Evolutionary conservation across 768 basidiomycete species (phyloP).

Genomic region (Calocera viscosa): DNA sequence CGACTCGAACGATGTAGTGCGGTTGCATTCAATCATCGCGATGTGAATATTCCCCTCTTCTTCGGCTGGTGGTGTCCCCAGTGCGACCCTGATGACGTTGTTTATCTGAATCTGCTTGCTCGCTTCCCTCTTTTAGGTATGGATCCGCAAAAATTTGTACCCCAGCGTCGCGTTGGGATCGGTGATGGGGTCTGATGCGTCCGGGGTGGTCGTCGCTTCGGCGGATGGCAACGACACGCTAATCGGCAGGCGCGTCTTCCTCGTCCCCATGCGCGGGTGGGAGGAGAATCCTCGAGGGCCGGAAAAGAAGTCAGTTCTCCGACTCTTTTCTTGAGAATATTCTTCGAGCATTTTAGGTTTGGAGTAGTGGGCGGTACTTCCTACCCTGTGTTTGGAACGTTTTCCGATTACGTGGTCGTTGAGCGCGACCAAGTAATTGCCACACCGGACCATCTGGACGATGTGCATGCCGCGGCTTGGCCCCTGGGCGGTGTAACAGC

Average conservation of each 20-base stretch:
- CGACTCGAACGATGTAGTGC: slow-evolving; percentile 28
- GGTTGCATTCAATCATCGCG: slow-evolving; percentile 65
- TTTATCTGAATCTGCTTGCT: not conserved
- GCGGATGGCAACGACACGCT: slow-evolving; percentile 42
- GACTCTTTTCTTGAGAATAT: not conserved
- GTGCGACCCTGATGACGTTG: not conserved
- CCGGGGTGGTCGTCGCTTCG: slow-evolving; percentile 57
- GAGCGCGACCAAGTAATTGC: slow-evolving; percentile 53
- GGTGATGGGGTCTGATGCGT: slow-evolving; percentile 60
- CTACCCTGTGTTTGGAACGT: slow-evolving; percentile 51
- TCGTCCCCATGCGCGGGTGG: slow-evolving; percentile 72
- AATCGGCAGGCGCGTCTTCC: slow-evolving; percentile 53
- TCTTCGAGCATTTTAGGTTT: slow-evolving; percentile 32
- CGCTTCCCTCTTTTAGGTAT: slow-evolving; percentile 37
- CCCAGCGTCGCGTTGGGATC: slow-evolving; percentile 48
- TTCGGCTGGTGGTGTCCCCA: not conserved
- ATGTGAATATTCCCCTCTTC: slow-evolving; percentile 28
- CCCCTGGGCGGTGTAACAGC: slow-evolving; percentile 69
- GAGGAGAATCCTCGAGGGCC: slow-evolving; percentile 49
- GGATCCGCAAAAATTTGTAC: slow-evolving; percentile 59
- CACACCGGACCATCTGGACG: slow-evolving; percentile 54
- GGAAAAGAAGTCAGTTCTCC: slow-evolving; percentile 41
- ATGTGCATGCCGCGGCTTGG: slow-evolving; percentile 62
- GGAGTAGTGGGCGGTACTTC: slow-evolving; percentile 51
- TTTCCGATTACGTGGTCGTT: slow-evolving; percentile 62